These are phyloP conservation scores for Selenicereus undatus DNA, from an alignment of 148 eudicot species.

Conservation along the genomic window DNA sequence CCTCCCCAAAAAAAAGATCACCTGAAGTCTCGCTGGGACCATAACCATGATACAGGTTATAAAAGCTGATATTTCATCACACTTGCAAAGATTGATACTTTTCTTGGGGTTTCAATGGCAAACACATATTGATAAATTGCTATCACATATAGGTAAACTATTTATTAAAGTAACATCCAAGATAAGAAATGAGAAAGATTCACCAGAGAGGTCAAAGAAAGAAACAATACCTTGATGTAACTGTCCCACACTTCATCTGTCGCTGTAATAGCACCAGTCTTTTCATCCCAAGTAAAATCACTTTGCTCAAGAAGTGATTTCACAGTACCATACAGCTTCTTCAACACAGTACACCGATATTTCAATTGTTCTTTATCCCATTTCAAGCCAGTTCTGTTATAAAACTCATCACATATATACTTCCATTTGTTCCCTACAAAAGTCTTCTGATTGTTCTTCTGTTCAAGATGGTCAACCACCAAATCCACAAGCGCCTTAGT, in stretches of 20 bases:
- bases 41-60: no score
- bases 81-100: no score
- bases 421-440: conserved; percentile 59
- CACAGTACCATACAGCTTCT: conserved; percentile 46
- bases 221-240: conserved; percentile 43
- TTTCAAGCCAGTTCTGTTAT: conserved; percentile 44
- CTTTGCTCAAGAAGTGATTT: conserved; percentile 46
- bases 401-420: conserved; percentile 50
- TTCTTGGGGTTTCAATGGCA: not conserved
- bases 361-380: conserved; percentile 73
- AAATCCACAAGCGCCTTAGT: conserved; percentile 56
- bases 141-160: no score
- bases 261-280: conserved; percentile 47
- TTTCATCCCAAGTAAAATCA: conserved; percentile 57
- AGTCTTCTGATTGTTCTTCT: conserved; percentile 41
- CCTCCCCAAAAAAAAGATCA: no score
- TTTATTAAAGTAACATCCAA: not conserved
- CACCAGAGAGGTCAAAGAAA: not conserved
- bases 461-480: conserved; percentile 60
- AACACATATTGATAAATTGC: no score
- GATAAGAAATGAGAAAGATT: not conserved
- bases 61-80: not conserved
- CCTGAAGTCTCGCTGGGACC: no score
- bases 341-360: conserved; percentile 48
- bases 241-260: conserved; percentile 55